phyloP scores from a whole-genome alignment of 495 filamentous ascomycete species.

The Tuber microsphaerosporum region DNA sequence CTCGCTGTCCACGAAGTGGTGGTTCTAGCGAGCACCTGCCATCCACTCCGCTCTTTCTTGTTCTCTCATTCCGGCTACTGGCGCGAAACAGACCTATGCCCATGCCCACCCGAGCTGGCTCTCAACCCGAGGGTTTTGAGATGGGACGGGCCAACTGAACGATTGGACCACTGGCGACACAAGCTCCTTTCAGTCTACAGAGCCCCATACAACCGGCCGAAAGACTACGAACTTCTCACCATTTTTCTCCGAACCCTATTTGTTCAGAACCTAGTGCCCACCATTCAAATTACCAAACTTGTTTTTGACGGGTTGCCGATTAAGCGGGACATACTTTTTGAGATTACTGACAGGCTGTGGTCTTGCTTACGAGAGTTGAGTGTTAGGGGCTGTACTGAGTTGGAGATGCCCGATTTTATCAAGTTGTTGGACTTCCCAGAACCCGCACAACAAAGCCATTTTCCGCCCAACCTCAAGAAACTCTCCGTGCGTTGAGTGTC shows the following conservation, averaged over 20 bases:
- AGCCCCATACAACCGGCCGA: constrained; percentile 8
- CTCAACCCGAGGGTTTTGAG: background rate
- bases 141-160: background rate
- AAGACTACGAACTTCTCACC: constrained; percentile 7
- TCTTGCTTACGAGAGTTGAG: constrained; percentile 14
- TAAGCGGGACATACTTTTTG: constrained; percentile 9
- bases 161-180: background rate
- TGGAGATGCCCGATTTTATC: constrained; percentile 14
- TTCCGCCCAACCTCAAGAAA: background rate
- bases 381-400: constrained; percentile 11
- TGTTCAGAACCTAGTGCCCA: background rate
- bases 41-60: constrained; percentile 10
- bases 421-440: constrained; percentile 7
- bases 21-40: constrained; percentile 6
- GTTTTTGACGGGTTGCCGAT: constrained; percentile 19
- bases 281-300: constrained; percentile 11
- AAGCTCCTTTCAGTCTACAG: background rate
- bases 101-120: constrained; percentile 9
- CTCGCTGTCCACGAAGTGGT: constrained; percentile 11
- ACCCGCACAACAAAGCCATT: background rate
- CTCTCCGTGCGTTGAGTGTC: background rate
- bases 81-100: constrained; percentile 8
- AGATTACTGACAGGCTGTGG: constrained; percentile 5
- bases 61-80: constrained; percentile 15
- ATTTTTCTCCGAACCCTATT: constrained; percentile 16